phyloP scores from a whole-genome alignment of 1,139 yeast genomes.

The Magnusiomyces ingens region DNA sequence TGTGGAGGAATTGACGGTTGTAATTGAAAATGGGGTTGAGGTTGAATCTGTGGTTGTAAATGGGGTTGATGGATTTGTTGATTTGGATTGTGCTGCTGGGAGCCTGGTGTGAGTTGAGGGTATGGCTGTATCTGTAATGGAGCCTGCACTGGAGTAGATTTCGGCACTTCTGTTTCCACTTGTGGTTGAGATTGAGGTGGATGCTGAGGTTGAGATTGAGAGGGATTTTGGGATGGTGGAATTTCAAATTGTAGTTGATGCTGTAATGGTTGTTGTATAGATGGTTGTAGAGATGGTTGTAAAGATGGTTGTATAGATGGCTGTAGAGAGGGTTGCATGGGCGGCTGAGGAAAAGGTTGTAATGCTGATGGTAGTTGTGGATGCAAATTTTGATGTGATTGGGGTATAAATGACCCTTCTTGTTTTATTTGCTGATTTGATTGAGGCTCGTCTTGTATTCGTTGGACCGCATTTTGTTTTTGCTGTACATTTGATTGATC shows the following conservation, averaged over 20 bases:
- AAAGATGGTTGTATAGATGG: slow-evolving; percentile 8
- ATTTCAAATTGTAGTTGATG: background rate
- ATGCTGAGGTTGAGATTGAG: slow-evolving; percentile 4
- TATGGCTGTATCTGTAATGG: background rate
- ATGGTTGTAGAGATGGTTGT: slow-evolving; percentile 6
- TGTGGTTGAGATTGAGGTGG: slow-evolving; percentile 5
- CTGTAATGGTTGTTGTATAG: slow-evolving; percentile 3
- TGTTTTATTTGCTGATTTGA: background rate
- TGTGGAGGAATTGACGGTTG: slow-evolving; percentile 1
- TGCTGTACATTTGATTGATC: background rate
- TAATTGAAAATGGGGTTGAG: slow-evolving; percentile 1
- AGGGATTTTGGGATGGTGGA: slow-evolving; percentile 5
- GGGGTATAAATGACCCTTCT: background rate
- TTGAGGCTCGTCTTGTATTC: background rate
- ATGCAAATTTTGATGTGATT: slow-evolving; percentile 7
- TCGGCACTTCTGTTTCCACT: background rate
- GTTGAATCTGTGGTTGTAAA: slow-evolving; percentile 7
- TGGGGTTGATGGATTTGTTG: slow-evolving; percentile 6
- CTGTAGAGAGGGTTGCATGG: slow-evolving; percentile 8
- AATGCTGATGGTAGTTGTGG: slow-evolving; percentile 4
- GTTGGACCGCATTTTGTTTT: too few relatives aligned
- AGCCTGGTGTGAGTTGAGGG: background rate
- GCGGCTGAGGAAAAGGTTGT: slow-evolving; percentile 8
- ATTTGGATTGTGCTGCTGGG: slow-evolving; percentile 12
- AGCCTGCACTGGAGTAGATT: background rate